Evolutionary conservation across 2,329 filamentous ascomycete genomes (phyloP).

Genomic region (Penicillium aurantiogriseum): DNA sequence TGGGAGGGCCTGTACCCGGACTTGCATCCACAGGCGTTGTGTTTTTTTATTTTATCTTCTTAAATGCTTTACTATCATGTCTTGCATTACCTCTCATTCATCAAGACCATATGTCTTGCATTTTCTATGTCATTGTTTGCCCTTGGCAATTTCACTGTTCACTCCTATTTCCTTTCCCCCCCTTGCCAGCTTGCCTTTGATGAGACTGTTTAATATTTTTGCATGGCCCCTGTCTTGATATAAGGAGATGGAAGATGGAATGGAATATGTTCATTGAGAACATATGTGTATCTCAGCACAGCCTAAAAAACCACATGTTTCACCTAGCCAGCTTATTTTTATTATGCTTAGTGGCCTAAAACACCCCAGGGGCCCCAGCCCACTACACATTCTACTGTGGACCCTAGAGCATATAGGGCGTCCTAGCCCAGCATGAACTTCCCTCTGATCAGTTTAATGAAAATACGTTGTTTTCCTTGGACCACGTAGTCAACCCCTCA

Average conservation of each 20-base stretch:
- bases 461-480: background rate
- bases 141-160: background rate
- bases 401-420: background rate
- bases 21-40: conserved; percentile 25
- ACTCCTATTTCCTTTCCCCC: background rate
- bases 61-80: conserved; percentile 6
- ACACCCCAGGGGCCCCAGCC: background rate
- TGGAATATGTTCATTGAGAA: background rate
- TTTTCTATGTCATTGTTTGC: conserved; percentile 2
- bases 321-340: background rate
- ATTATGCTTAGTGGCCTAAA: background rate
- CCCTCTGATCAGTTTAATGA: background rate
- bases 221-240: background rate
- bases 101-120: conserved; percentile 4
- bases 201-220: background rate
- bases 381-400: background rate
- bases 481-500: conserved; percentile 3
- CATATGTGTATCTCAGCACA: background rate
- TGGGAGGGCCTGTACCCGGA: background rate
- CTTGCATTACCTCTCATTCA: conserved; percentile 10
- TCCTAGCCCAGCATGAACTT: background rate
- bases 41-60: conserved; percentile 9
- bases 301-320: background rate
- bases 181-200: background rate
- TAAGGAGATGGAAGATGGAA: background rate